Conservation (phyloP, 163 green algal species). For the Scenedesmus sp. region DNA sequence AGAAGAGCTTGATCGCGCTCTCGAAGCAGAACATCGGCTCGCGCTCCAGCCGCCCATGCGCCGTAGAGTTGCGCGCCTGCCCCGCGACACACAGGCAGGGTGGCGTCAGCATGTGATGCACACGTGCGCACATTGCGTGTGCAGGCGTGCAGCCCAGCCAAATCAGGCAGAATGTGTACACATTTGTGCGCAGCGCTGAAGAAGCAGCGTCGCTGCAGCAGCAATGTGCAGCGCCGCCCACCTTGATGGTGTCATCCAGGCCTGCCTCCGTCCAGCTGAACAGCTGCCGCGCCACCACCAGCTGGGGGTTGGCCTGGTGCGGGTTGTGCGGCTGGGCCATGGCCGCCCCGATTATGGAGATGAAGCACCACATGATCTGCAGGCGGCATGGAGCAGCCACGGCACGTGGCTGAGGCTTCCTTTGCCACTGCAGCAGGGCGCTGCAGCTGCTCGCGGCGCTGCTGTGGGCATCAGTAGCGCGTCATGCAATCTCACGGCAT, state of each 20-base stretch:
- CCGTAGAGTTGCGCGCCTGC: conserved; percentile 4
- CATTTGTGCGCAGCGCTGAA: not conserved
- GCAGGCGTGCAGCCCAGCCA: not conserved
- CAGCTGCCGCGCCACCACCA: conserved; percentile 65
- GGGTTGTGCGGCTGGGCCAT: conserved; percentile 30
- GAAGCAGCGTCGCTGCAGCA: not conserved
- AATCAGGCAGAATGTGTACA: not conserved
- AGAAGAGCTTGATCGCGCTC: conserved; percentile 65
- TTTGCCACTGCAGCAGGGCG: conserved; percentile 4
- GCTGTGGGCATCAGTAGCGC: not conserved
- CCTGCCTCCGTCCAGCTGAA: conserved; percentile 73
- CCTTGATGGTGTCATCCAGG: conserved; percentile 42
- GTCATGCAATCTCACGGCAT: no score
- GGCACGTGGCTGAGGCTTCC: not conserved
- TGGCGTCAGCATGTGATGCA: not conserved
- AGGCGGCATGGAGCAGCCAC: not conserved
- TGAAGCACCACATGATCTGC: conserved; percentile 51
- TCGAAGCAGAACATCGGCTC: conserved; percentile 74
- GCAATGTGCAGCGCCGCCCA: not conserved
- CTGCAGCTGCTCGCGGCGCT: not conserved
- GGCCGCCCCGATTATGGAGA: not conserved
- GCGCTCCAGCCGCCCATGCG: not conserved
- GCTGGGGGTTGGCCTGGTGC: not conserved
- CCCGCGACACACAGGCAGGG: not conserved
- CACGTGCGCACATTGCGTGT: not conserved